Base-by-base conservation (phyloP, 176 grass and related monocot genomes). In the Poa pratensis region DNA sequence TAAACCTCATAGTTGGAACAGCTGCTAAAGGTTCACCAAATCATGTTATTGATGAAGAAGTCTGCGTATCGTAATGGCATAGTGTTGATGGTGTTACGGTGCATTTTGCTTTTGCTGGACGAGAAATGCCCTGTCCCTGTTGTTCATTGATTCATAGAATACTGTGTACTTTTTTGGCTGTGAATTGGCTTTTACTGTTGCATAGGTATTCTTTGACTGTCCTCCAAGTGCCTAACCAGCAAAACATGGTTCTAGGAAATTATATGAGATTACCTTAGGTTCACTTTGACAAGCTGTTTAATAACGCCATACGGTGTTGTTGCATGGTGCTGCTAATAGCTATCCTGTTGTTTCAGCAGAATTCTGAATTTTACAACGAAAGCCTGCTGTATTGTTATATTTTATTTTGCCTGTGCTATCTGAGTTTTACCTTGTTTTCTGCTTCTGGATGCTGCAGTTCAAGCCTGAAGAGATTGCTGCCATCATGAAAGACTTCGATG, bases 401-500 rank as follows among this genome's bases (percentile, higher is more conserved):
- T 50, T 80, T 88, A 3, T 48, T 54, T 8, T 61, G 64, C n/a
- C 16, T 80, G 10, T 1, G 46, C 1, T 9, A 42, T 60, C 32
- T 83, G 37, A 81, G 0, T n/a, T 83, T 26, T 63, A 7, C 63
- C 45, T 71, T 72, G 18, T 68, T 75, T 72, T 32, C 0, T 72
- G 23, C 61, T 75, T 80, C 27, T 75, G 27, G 9, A 13, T 79
- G 60, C 70, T 85, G 34, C 82, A 96, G 91, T 81, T 48, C 34
- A 93, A 89, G 62, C 82, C 86, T 40, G 91, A 91, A 60, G 91
- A 96, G 89, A 73, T 93, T 50, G 3, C 3, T 71, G 91, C 27
- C 16, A 91, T 96, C 57, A 68, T 82, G 9, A 91, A 90, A 23
- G 91, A 94, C 78, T 96, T 96, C 58, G 84, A 89, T 0, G 91